phyloP scores from a whole-genome alignment of 768 basidiomycete genomes.

The Rhizopogon vinicolor region DNA sequence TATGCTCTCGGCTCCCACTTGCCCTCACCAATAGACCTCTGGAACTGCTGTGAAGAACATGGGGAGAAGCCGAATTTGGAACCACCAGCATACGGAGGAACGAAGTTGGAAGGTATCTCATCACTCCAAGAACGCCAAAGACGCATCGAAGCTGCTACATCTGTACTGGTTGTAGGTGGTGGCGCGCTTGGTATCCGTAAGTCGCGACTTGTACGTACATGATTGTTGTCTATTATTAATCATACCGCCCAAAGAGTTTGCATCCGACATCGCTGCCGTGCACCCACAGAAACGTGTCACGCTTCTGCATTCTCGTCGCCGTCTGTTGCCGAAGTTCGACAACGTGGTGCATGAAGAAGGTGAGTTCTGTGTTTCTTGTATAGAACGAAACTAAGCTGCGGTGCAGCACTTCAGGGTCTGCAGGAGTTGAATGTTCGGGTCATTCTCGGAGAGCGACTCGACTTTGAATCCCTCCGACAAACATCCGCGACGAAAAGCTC shows the following conservation, averaged over 20 bases:
- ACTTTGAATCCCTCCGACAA: slow-evolving; percentile 33
- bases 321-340: slow-evolving; percentile 52
- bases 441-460: slow-evolving; percentile 52
- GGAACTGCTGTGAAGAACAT: slow-evolving; percentile 26
- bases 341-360: slow-evolving; percentile 48
- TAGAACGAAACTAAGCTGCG: not conserved
- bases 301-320: slow-evolving; percentile 52
- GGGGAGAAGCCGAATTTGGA: not conserved
- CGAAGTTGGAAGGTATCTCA: slow-evolving; percentile 42
- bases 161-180: slow-evolving; percentile 64
- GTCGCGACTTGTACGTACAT: slow-evolving; percentile 10
- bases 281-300: slow-evolving; percentile 51
- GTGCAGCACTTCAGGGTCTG: slow-evolving; percentile 33
- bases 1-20: slow-evolving; percentile 60
- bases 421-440: slow-evolving; percentile 41
- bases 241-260: slow-evolving; percentile 43
- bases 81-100: slow-evolving; percentile 30
- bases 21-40: slow-evolving; percentile 51
- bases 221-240: not conserved
- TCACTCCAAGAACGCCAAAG: slow-evolving; percentile 51
- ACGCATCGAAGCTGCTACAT: slow-evolving; percentile 39
- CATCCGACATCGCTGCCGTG: slow-evolving; percentile 54
- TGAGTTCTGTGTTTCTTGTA: slow-evolving; percentile 16
- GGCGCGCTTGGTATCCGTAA: slow-evolving; percentile 71
- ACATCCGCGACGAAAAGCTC: not conserved